These are phyloP conservation scores for Brettanomyces nanus DNA, from an alignment of 805 yeast genomes.

Conservation along the genomic window DNA sequence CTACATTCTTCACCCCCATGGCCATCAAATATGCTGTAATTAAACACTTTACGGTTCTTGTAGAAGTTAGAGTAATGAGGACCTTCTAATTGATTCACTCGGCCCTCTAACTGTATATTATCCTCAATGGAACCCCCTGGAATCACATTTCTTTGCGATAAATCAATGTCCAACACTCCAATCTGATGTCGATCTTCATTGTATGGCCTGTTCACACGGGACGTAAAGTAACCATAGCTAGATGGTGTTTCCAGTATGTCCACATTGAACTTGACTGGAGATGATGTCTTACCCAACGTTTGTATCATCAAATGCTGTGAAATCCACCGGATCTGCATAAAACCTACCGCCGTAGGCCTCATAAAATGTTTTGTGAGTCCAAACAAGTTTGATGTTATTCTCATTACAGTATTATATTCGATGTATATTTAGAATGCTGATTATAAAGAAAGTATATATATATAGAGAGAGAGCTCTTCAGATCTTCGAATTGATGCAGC, in stretches of 20 bases:
- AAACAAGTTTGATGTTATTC: too few relatives aligned
- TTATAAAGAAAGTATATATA: too few relatives aligned
- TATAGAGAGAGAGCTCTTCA: too few relatives aligned
- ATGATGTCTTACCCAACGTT: conserved; percentile 12
- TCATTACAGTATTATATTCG: too few relatives aligned
- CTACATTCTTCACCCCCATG: conserved; percentile 86
- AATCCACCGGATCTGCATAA: conserved; percentile 7
- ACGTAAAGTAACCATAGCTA: conserved; percentile 70
- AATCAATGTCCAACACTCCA: conserved; percentile 27
- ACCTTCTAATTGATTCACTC: conserved; percentile 11
- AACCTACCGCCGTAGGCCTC: too few relatives aligned
- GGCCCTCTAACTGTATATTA: conserved; percentile 7
- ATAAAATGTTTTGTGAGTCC: too few relatives aligned
- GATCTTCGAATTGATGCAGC: too few relatives aligned
- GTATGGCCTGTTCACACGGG: conserved; percentile 64
- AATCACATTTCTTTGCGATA: conserved; percentile 7
- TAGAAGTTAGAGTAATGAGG: conserved; percentile 12
- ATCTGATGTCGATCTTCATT: conserved; percentile 82
- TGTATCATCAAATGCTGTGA: conserved; percentile 24
- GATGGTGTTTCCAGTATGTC: conserved; percentile 58
- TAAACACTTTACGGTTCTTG: conserved; percentile 38
- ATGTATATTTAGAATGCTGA: too few relatives aligned
- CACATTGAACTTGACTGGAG: conserved; percentile 34
- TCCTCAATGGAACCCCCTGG: not conserved
- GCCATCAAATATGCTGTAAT: conserved; percentile 81